A percentile compares a stretch with the other conserved stretches of the same genome.
These are phyloP conservation scores for Diplocarpon rosae DNA, from an alignment of 2,329 filamentous ascomycete genomes.

Conservation along the genomic window DNA sequence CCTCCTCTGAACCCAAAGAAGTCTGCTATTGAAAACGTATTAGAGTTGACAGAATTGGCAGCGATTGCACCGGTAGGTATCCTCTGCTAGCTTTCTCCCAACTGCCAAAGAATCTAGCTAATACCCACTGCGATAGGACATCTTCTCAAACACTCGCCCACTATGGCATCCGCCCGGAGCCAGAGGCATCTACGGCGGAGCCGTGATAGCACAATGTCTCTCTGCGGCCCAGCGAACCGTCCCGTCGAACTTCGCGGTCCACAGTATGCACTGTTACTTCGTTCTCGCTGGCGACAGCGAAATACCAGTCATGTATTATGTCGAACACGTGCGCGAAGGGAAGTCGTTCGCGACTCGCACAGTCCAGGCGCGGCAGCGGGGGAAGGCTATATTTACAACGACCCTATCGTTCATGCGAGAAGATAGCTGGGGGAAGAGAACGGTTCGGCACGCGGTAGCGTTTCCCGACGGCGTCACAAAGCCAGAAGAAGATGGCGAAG, in stretches of 20 bases:
- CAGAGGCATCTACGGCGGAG: conserved; percentile 85
- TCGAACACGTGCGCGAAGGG: conserved; percentile 86
- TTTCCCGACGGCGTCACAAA: conserved; percentile 38
- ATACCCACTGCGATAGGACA: conserved; percentile 43
- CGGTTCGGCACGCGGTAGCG: conserved; percentile 53
- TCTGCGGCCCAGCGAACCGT: conserved; percentile 84
- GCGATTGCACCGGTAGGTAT: conserved; percentile 60
- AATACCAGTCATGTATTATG: conserved; percentile 86
- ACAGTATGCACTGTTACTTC: conserved; percentile 99
- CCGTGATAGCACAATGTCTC: conserved; percentile 86
- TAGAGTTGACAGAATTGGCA: conserved; percentile 72
- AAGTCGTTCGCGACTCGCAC: conserved; percentile 84
- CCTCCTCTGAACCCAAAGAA: conserved; percentile 62
- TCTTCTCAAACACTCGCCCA: conserved; percentile 89
- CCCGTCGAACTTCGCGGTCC: conserved; percentile 65
- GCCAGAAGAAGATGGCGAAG: conserved; percentile 29
- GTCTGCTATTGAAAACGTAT: conserved; percentile 76
- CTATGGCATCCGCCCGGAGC: conserved; percentile 89
- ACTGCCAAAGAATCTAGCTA: background rate
- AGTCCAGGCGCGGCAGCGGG: conserved; percentile 86
- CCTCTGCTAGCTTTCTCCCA: background rate
- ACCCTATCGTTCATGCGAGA: conserved; percentile 80
- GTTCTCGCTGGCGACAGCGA: conserved; percentile 77
- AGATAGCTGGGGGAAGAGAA: conserved; percentile 39
- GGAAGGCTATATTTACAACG: conserved; percentile 86